Percentiles rank a stretch among this genome's conserved stretches.
phyloP scores from a whole-genome alignment of 345 rosid species.

The Melastoma malabathricum region DNA sequence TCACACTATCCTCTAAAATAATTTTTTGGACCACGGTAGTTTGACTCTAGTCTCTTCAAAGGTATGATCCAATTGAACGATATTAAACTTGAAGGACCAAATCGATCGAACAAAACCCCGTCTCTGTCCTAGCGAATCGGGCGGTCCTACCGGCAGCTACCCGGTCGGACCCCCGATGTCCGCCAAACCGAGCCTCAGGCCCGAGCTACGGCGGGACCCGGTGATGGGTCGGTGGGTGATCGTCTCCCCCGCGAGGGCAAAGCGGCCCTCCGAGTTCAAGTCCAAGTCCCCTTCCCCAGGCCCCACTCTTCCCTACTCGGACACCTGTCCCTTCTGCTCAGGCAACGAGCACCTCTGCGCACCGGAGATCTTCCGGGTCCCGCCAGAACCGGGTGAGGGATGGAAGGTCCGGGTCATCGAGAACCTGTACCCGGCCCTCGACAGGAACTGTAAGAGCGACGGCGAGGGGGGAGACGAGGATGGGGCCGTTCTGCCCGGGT shows the following conservation, averaged over 20 bases:
- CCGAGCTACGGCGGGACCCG: slow-evolving; percentile 59
- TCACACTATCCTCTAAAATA: too few species aligned
- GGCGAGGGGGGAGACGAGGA: slow-evolving; percentile 8
- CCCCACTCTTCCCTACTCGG: slow-evolving; percentile 68
- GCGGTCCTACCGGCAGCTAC: too few species aligned
- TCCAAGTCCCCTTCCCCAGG: slow-evolving; percentile 37
- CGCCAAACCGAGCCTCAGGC: slow-evolving; percentile 15
- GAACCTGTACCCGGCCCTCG: slow-evolving; percentile 75
- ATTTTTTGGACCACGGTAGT: too few species aligned
- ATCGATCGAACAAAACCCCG: too few species aligned
- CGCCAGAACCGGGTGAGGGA: slow-evolving; percentile 20
- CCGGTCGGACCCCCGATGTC: neutral
- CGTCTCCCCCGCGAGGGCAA: slow-evolving; percentile 63
- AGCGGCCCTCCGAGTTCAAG: slow-evolving; percentile 70
- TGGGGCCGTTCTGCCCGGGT: slow-evolving; percentile 25
- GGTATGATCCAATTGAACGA: too few species aligned
- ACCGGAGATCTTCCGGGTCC: slow-evolving; percentile 73
- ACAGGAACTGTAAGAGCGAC: slow-evolving; percentile 30
- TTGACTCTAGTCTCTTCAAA: too few species aligned
- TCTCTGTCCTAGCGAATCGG: too few species aligned
- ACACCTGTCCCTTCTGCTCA: slow-evolving; percentile 78
- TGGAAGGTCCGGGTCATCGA: slow-evolving; percentile 79
- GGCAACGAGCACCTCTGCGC: slow-evolving; percentile 79
- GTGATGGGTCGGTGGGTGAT: slow-evolving; percentile 60
- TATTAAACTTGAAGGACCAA: too few species aligned